phyloP scores from a whole-genome alignment of 2,329 filamentous ascomycete genomes.

The Colletotrichum sp. region DNA sequence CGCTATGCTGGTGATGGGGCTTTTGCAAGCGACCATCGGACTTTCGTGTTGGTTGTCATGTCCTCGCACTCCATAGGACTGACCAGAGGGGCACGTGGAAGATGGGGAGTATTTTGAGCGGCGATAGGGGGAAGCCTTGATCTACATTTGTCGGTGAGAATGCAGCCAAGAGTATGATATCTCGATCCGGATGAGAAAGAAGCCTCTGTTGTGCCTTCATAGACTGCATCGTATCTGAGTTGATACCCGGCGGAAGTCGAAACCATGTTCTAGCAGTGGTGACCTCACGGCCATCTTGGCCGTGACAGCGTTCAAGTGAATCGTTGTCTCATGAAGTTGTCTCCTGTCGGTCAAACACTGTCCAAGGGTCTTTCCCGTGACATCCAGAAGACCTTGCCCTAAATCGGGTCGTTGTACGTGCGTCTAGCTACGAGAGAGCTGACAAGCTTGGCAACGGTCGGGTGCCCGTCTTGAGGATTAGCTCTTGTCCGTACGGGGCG shows the following conservation, averaged over 20 bases:
- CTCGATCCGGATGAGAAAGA: neutral
- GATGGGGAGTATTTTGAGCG: neutral
- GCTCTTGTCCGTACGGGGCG: neutral
- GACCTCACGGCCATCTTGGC: neutral
- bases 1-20: neutral
- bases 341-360: neutral
- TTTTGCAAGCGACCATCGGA: neutral
- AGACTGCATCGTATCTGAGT: neutral
- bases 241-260: neutral
- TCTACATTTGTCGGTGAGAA: neutral
- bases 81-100: neutral
- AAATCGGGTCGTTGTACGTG: neutral
- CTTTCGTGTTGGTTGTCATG: neutral
- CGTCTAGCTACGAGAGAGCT: neutral
- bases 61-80: neutral
- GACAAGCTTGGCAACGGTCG: neutral
- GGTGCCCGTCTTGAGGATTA: neutral
- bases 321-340: neutral
- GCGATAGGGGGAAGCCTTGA: neutral
- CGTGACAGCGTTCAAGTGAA: neutral
- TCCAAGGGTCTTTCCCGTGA: neutral
- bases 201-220: neutral
- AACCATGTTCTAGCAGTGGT: neutral
- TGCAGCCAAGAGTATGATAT: neutral
- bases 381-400: neutral